phyloP scores from a whole-genome alignment of 2,329 filamentous ascomycete species.

The Talaromyces sp. region DNA sequence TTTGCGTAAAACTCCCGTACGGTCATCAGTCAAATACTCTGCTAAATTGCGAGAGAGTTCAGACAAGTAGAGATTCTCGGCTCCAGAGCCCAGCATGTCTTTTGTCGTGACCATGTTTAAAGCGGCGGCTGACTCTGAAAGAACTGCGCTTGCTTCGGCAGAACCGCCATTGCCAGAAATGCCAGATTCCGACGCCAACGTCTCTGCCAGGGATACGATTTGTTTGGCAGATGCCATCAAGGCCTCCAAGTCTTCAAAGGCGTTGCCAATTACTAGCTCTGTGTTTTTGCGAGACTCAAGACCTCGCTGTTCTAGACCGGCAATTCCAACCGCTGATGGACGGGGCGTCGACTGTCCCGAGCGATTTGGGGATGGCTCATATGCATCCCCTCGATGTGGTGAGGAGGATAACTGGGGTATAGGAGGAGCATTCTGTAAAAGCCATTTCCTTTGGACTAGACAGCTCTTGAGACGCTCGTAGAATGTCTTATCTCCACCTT shows the following conservation, averaged over 20 bases:
- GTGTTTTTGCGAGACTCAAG: constrained; percentile 86
- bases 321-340: constrained; percentile 73
- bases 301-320: constrained; percentile 80
- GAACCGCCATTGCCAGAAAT: constrained; percentile 54
- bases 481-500: constrained; percentile 83
- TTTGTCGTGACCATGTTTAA: constrained; percentile 89
- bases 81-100: constrained; percentile 78
- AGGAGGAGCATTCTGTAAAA: constrained; percentile 82
- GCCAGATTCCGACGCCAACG: constrained; percentile 65
- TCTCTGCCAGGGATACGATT: constrained; percentile 86
- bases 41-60: constrained; percentile 79
- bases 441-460: constrained; percentile 90
- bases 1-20: constrained; percentile 66
- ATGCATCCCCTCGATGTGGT: constrained; percentile 16
- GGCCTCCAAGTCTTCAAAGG: constrained; percentile 93
- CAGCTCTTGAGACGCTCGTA: constrained; percentile 81
- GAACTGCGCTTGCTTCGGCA: constrained; percentile 65
- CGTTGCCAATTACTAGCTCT: constrained; percentile 82
- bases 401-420: constrained; percentile 58
- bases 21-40: constrained; percentile 83
- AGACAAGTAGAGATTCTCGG: constrained; percentile 82
- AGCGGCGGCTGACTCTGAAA: constrained; percentile 76
- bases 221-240: constrained; percentile 97
- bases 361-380: constrained; percentile 19
- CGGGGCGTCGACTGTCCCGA: constrained; percentile 21